Base-by-base conservation (phyloP, 345 rosid genomes). In the Gossypium bickii region DNA sequence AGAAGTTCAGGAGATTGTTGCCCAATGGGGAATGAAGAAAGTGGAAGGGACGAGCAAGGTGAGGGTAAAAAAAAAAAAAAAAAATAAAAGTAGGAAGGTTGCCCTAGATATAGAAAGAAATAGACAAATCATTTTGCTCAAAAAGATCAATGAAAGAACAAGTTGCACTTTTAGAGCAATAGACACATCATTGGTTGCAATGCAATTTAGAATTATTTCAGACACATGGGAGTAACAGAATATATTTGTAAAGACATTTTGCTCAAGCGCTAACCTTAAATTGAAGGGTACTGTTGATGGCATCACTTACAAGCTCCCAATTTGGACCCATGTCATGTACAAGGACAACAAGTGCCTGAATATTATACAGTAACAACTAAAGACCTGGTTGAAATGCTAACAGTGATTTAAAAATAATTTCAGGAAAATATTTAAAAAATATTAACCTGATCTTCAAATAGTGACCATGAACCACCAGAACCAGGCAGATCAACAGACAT, bases 271-370 rank as follows among this genome's bases (percentile, higher is more conserved):
- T 82, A 76, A 90, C 99, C 95, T 96, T 93, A 67, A 96, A 88
- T 71, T 96, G 97, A 81, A 92, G 88, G 68, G 91, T 86, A 83
- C 89, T 85, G 80, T 92, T 96, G 80, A 96, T 86, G 56, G 97
- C 97, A 86, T 96, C 99, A 80, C 99, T 92, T 41, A 96, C 89
- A 83, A 96, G 95, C 90, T 90, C 98, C 99, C 99, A 96, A 73
- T 92, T 93, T 62, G 98, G 98, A 79, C 99, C 99, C 98, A 96
- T 87, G 76, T 96, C 99, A 78, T 96, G 99, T 65, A 93, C 98
- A 76, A 96, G 92, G 80, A 93, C 99, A 69, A 96, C 95, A 81
- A 96, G 98, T 63, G 99, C 99, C 99, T 96, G 80, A 71, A 80
- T 63, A 80, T 29, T 56, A 49, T 17, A 29, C 27, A 65, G 10